Evolutionary conservation across 805 yeast species (phyloP).

Genomic region (Candida easanensis): DNA sequence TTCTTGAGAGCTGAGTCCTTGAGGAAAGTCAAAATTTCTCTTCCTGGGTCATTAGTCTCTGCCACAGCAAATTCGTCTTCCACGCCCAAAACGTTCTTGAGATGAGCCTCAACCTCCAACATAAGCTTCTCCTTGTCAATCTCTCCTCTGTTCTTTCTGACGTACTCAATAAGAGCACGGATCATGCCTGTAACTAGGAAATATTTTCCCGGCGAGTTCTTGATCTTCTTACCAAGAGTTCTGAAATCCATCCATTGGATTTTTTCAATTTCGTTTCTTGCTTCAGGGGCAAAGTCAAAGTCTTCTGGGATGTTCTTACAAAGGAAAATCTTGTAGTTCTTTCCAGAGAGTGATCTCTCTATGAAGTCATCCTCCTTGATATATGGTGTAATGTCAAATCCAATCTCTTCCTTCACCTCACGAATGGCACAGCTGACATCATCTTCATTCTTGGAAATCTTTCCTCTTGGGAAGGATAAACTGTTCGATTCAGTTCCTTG

Average conservation of each 20-base stretch:
- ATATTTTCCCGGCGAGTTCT: slow-evolving; percentile 29
- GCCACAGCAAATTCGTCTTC: slow-evolving; percentile 26
- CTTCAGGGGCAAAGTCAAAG: slow-evolving; percentile 72
- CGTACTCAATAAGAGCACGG: slow-evolving; percentile 46
- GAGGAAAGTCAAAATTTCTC: slow-evolving; percentile 67
- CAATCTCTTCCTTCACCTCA: slow-evolving; percentile 92
- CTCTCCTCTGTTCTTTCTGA: slow-evolving; percentile 48
- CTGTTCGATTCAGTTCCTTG: slow-evolving; percentile 78
- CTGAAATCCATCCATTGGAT: slow-evolving; percentile 77
- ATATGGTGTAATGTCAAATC: slow-evolving; percentile 73
- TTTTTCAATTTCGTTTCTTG: slow-evolving; percentile 81
- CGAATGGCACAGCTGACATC: slow-evolving; percentile 88
- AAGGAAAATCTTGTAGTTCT: slow-evolving; percentile 80
- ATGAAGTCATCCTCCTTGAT: slow-evolving; percentile 69
- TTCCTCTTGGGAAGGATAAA: slow-evolving; percentile 98
- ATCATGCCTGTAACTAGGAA: slow-evolving; percentile 40
- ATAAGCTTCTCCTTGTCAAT: slow-evolving; percentile 56
- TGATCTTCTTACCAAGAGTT: slow-evolving; percentile 31
- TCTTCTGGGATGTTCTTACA: slow-evolving; percentile 77
- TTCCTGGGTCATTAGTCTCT: slow-evolving; percentile 57
- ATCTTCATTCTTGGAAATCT: slow-evolving; percentile 87
- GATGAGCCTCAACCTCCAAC: slow-evolving; percentile 58
- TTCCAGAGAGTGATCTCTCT: slow-evolving; percentile 79
- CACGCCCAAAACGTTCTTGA: slow-evolving; percentile 64
- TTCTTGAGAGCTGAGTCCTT: slow-evolving; percentile 41